Conservation (phyloP, 1,139 yeast genomes). For the Suhomyces anneliseae region DNA sequence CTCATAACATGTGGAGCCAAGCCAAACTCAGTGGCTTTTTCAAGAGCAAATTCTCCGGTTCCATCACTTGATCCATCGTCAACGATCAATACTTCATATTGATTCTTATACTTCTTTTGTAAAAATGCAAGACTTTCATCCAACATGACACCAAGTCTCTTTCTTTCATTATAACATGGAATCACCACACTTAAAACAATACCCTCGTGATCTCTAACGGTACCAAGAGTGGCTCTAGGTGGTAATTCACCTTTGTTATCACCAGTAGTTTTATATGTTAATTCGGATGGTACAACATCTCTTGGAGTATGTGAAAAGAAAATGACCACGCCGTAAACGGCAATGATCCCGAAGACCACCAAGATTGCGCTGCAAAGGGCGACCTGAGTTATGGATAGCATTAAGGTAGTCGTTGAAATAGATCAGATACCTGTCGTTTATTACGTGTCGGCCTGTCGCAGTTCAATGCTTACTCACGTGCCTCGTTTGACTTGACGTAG, state of each 20-base stretch:
- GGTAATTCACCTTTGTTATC: slow-evolving; percentile 27
- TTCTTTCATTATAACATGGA: slow-evolving; percentile 88
- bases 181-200: slow-evolving; percentile 72
- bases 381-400: slow-evolving; percentile 5
- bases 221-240: slow-evolving; percentile 25
- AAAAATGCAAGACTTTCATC: slow-evolving; percentile 71
- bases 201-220: slow-evolving; percentile 15
- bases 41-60: slow-evolving; percentile 70
- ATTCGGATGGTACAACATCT: slow-evolving; percentile 51
- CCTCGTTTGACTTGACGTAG: not conserved
- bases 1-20: slow-evolving; percentile 62
- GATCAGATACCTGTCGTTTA: not conserved
- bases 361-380: not conserved
- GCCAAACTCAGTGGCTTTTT: slow-evolving; percentile 53
- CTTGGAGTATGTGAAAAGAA: slow-evolving; percentile 67
- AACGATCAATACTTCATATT: slow-evolving; percentile 78
- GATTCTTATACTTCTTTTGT: slow-evolving; percentile 25
- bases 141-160: slow-evolving; percentile 71
- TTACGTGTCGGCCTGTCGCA: slow-evolving; percentile 1
- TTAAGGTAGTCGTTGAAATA: not conserved
- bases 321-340: slow-evolving; percentile 43
- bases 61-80: slow-evolving; percentile 92
- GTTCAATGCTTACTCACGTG: not conserved
- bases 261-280: slow-evolving; percentile 47
- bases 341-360: slow-evolving; percentile 3